Conservation (phyloP, 148 eudicot genomes). For the Rhododendron mucronatum region DNA sequence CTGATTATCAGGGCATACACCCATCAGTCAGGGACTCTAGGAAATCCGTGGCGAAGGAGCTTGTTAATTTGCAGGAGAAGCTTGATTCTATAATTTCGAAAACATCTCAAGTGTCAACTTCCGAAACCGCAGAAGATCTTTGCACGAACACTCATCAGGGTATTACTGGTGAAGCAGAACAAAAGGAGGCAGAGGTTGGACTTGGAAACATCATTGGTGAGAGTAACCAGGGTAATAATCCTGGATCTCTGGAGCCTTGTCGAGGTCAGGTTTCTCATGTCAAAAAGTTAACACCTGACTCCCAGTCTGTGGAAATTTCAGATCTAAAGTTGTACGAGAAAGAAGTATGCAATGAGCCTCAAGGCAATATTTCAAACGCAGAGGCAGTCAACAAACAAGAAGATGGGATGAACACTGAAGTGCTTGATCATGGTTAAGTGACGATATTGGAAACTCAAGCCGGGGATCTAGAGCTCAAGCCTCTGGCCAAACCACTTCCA, state of each 20-base stretch:
- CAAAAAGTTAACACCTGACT: not conserved
- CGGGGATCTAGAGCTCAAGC: not conserved
- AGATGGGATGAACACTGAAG: not conserved
- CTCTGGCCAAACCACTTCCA: not conserved
- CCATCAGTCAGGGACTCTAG: slow-evolving; percentile 50
- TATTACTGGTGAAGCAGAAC: not conserved
- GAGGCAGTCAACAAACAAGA: not conserved
- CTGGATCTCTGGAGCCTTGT: not conserved
- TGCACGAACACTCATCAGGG: not conserved
- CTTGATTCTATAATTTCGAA: slow-evolving; percentile 37
- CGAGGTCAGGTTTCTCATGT: not conserved
- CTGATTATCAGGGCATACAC: slow-evolving; percentile 49
- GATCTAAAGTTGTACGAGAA: not conserved
- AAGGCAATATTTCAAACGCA: not conserved
- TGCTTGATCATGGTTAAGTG: not conserved
- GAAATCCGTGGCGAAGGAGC: slow-evolving; percentile 63
- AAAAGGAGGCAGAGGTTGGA: not conserved
- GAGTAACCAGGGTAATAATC: not conserved
- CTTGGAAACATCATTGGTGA: not conserved
- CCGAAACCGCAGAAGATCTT: not conserved
- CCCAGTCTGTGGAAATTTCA: not conserved
- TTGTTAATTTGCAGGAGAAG: slow-evolving; percentile 58
- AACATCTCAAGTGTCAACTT: slow-evolving; percentile 6
- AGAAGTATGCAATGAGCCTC: not conserved
- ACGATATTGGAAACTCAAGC: not conserved